phyloP scores from a whole-genome alignment of 768 basidiomycete species.

The Neoboletus magnificus region DNA sequence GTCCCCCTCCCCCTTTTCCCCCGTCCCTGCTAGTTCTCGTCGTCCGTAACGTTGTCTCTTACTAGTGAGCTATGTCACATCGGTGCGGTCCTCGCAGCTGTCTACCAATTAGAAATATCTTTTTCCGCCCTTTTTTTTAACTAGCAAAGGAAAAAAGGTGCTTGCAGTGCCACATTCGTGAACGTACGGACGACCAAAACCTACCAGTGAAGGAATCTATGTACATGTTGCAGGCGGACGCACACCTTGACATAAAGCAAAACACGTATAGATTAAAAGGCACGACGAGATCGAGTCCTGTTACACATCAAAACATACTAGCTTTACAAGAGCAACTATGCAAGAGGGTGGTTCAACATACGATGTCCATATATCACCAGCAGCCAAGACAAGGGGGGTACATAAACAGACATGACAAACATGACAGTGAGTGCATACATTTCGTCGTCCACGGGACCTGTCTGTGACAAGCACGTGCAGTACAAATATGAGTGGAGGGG shows the following conservation, averaged over 20 bases:
- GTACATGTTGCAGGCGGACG: not conserved
- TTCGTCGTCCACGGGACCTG: not conserved
- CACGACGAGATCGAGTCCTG: not conserved
- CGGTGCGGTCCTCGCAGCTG: too few species aligned
- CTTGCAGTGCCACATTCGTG: too few species aligned
- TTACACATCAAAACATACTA: conserved; percentile 2
- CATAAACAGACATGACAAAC: not conserved
- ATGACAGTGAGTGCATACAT: not conserved
- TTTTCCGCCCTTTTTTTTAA: too few species aligned
- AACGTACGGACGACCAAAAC: too few species aligned
- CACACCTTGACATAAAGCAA: not conserved
- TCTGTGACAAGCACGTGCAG: not conserved
- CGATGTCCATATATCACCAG: not conserved
- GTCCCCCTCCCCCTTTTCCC: not conserved
- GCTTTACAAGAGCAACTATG: not conserved
- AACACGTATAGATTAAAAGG: not conserved
- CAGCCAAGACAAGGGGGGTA: not conserved
- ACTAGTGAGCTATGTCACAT: too few species aligned
- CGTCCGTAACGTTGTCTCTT: too few species aligned
- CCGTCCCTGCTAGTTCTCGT: too few species aligned
- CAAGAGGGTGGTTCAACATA: not conserved
- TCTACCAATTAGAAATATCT: too few species aligned
- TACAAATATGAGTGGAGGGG: not conserved
- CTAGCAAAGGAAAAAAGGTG: too few species aligned
- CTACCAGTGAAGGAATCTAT: not conserved